Evolutionary conservation across 2,329 filamentous ascomycete genomes (phyloP).

Genomic region (Huntiella decipiens): DNA sequence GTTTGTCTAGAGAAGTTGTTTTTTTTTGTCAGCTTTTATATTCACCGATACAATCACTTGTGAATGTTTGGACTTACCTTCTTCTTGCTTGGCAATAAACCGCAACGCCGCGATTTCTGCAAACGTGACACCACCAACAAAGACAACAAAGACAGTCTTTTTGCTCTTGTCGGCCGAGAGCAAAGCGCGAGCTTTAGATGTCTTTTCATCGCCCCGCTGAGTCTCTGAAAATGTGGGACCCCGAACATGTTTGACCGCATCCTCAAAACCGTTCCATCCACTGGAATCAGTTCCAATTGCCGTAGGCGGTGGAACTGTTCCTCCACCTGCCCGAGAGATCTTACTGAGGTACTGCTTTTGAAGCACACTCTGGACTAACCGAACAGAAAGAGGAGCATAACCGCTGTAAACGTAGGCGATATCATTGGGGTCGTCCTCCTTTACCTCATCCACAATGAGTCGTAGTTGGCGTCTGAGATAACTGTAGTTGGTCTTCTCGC

Average conservation of each 20-base stretch:
- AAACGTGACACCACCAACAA: slow-evolving; percentile 89
- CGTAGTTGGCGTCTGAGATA: slow-evolving; percentile 70
- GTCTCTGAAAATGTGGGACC: slow-evolving; percentile 82
- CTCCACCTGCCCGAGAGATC: slow-evolving; percentile 44
- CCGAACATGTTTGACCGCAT: slow-evolving; percentile 68
- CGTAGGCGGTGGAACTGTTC: slow-evolving; percentile 17
- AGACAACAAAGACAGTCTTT: slow-evolving; percentile 91
- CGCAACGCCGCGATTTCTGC: slow-evolving; percentile 87
- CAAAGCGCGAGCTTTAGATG: slow-evolving; percentile 66
- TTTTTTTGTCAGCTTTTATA: no score
- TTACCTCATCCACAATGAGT: slow-evolving; percentile 88
- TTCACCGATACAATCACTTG: neutral
- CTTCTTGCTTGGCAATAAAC: slow-evolving; percentile 72
- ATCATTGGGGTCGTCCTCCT: slow-evolving; percentile 84
- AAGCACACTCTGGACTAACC: slow-evolving; percentile 78
- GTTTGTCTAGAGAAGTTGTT: slow-evolving; percentile 32
- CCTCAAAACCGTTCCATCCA: slow-evolving; percentile 88
- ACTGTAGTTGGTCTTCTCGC: slow-evolving; percentile 74
- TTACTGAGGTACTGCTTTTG: slow-evolving; percentile 72
- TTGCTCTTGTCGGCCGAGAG: slow-evolving; percentile 54
- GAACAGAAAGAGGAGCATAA: slow-evolving; percentile 80
- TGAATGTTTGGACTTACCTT: slow-evolving; percentile 29
- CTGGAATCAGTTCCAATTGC: slow-evolving; percentile 37
- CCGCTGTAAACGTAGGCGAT: slow-evolving; percentile 97
- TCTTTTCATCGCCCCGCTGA: slow-evolving; percentile 85